A percentile compares a stretch with the other conserved stretches of the same genome.
phyloP scores from a whole-genome alignment of 257 asterid genomes.

The Hygrophila difformis region DNA sequence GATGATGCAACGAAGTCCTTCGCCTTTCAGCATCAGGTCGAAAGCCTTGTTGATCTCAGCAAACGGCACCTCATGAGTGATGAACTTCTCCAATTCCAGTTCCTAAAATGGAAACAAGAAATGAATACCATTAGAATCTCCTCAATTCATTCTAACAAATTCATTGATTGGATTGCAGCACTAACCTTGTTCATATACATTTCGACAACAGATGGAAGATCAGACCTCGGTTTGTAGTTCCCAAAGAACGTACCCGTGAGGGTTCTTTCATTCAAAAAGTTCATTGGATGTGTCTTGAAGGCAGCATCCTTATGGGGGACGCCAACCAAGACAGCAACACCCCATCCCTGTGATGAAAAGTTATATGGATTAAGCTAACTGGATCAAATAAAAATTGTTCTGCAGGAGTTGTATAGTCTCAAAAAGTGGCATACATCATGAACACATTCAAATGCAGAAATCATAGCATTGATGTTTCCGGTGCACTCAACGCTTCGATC shows the following conservation, averaged over 20 bases:
- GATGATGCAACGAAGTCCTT: no score
- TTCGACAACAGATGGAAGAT: constrained; percentile 60
- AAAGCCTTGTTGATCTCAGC: constrained; percentile 59
- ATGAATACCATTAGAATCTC: no score
- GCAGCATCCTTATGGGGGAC: constrained; percentile 76
- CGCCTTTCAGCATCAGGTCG: constrained; percentile 43
- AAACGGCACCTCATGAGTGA: no score
- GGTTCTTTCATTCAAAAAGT: constrained; percentile 68
- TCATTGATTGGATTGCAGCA: no score
- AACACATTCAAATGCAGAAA: no score
- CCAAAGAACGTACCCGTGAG: constrained; percentile 82
- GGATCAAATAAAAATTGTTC: no score
- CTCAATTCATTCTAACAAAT: no score
- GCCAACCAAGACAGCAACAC: constrained; percentile 87
- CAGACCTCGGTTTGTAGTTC: constrained; percentile 73
- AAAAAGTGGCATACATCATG: constrained; percentile 72
- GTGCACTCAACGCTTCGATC: constrained; percentile 84
- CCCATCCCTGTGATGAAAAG: constrained; percentile 61
- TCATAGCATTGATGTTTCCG: constrained; percentile 63
- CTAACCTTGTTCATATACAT: constrained; percentile 74
- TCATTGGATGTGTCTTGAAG: no score
- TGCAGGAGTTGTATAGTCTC: no score
- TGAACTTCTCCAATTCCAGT: no score
- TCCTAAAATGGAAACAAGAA: no score
- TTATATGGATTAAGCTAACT: no score